These are phyloP conservation scores for Platismatia glauca DNA, from an alignment of 495 filamentous ascomycete genomes.

Conservation along the genomic window DNA sequence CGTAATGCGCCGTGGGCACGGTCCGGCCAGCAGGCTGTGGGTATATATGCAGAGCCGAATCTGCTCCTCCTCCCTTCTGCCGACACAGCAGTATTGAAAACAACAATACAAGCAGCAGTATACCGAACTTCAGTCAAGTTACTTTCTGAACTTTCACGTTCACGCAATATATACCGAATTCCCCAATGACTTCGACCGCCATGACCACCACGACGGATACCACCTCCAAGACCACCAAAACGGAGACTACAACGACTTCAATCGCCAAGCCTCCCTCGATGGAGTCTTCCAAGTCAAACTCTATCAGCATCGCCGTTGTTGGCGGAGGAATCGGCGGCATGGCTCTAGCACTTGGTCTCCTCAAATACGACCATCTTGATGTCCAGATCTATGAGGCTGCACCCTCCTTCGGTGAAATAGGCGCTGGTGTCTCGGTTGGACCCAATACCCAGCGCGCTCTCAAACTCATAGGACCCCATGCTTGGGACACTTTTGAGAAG, in stretches of 20 bases:
- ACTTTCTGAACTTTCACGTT: not conserved
- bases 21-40: not conserved
- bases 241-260: not conserved
- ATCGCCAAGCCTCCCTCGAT: not conserved
- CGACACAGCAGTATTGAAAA: not conserved
- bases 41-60: not conserved
- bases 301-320: conserved; percentile 14
- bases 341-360: conserved; percentile 27
- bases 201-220: not conserved
- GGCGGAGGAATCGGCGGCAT: conserved; percentile 29
- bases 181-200: not conserved
- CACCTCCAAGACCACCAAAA: not conserved
- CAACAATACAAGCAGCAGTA: not conserved
- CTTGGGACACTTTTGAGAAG: conserved; percentile 30
- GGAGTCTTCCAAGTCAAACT: not conserved
- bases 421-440: conserved; percentile 27
- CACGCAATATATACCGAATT: not conserved
- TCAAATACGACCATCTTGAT: conserved; percentile 28
- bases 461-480: conserved; percentile 23
- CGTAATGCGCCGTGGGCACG: not conserved
- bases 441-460: conserved; percentile 22
- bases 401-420: conserved; percentile 35
- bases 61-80: not conserved
- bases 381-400: conserved; percentile 44
- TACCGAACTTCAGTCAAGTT: not conserved